Base-by-base conservation (phyloP, 192 early-diverging fungal genomes). In the Martensiomyces pterosporus region DNA sequence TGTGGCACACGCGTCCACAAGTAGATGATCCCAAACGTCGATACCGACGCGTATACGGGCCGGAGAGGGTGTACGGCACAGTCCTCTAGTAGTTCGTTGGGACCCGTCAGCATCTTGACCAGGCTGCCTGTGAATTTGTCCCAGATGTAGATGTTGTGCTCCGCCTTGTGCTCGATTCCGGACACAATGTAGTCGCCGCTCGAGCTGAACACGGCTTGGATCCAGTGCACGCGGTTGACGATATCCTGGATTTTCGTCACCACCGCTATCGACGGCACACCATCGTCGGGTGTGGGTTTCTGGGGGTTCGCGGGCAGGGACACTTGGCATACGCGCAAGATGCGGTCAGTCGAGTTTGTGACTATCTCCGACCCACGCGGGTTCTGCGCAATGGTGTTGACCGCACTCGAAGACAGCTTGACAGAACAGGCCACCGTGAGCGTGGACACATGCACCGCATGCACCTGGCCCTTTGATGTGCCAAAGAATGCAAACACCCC, bases 111-210 rank as follows among this genome's bases (percentile, higher is more conserved):
- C 54, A 93, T 84, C 66, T 92, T 93, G 21, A 92, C 89, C 6
- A 99, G 74, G 40, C 80, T 88, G 15, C 87, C 87, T 14, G 79
- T 73, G 15, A 78, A 70, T 49, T 82, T 85, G 62, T 99, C 89
- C 93, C 93, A 98, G 25, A 97, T 84, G 58, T 90, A 96, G 29
- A 98, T 92, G 46, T 95, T 89, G 60, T 98, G 93, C 25, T 83
- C 78, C n/a, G 92, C 84, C 51, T 86, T 89, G 50, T 87, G 87
- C 27, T 80, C 85, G 32, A 89, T 89, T 15, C 83, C 87, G 58
- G 69, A 38, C 15, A 95, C 84, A 10, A 99, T 88, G 69, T 87
- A 94, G 57, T 97, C 92, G 1, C 87, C 89, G 43, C 90, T 86
- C 0, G 85, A 78, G 44, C 86, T 95, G 55, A 98, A 93, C 24